Evolutionary conservation across 1,284 basidiomycete species (phyloP).

Genomic region (Cutaneotrichosporon daszewskae): DNA sequence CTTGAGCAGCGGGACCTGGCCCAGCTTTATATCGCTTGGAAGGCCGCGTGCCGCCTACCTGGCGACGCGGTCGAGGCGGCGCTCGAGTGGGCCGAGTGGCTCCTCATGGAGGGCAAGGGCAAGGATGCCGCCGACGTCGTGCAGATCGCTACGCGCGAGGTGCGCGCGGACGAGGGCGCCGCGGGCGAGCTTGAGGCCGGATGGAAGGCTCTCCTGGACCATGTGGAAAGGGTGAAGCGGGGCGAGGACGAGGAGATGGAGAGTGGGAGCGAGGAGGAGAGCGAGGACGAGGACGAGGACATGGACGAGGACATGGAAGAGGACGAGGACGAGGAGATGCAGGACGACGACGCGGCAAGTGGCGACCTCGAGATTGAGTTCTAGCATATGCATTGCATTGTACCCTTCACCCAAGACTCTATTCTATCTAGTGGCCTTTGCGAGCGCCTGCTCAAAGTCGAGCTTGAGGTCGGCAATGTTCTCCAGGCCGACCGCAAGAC

Average conservation of each 20-base stretch:
- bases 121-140: conserved; percentile 25
- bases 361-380: conserved; percentile 14
- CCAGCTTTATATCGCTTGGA: conserved; percentile 28
- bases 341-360: conserved; percentile 8
- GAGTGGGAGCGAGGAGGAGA: conserved; percentile 15
- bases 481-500: conserved; percentile 7
- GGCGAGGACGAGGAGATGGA: conserved; percentile 16
- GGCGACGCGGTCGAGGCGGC: conserved; percentile 22
- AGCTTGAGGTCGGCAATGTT: conserved; percentile 12
- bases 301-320: conserved; percentile 28
- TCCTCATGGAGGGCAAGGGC: conserved; percentile 20
- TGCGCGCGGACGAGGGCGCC: conserved; percentile 22
- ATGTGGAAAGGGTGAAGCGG: conserved; percentile 9
- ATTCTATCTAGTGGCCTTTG: too few species aligned
- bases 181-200: conserved; percentile 20
- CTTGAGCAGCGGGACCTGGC: conserved; percentile 15
- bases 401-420: not conserved
- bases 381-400: conserved; percentile 9
- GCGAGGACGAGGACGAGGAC: conserved; percentile 13
- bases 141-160: too few species aligned
- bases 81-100: conserved; percentile 22
- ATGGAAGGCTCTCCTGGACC: conserved; percentile 19
- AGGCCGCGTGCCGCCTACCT: conserved; percentile 12
- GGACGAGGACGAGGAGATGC: conserved; percentile 43
- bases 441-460: conserved; percentile 11